Evolutionary conservation across 2,329 filamentous ascomycete genomes (phyloP).

Genomic region (Chaetomium sp.): DNA sequence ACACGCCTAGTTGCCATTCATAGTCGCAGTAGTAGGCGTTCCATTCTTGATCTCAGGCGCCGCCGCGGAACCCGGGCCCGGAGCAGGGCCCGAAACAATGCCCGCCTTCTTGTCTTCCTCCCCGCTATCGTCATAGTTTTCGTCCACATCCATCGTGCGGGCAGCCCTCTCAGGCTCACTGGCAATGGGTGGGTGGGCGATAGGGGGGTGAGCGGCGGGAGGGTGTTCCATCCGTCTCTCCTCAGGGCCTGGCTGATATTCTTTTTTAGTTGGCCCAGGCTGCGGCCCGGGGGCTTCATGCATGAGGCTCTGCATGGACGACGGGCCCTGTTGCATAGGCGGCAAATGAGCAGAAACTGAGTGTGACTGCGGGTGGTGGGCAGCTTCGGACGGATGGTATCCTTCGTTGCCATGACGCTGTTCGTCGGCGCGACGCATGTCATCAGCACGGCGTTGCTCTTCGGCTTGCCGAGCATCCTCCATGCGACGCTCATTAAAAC

Average conservation of each 20-base stretch:
- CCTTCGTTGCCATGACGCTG: slow-evolving; percentile 73
- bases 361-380: slow-evolving; percentile 75
- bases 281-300: slow-evolving; percentile 55
- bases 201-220: slow-evolving; percentile 44
- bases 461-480: slow-evolving; percentile 57
- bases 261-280: slow-evolving; percentile 53
- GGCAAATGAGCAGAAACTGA: slow-evolving; percentile 61
- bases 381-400: slow-evolving; percentile 91
- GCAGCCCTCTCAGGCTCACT: slow-evolving; percentile 82
- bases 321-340: slow-evolving; percentile 63
- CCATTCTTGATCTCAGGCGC: slow-evolving; percentile 57
- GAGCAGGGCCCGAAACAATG: slow-evolving; percentile 43
- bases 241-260: slow-evolving; percentile 50
- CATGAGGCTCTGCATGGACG: slow-evolving; percentile 55
- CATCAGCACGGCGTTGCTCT: slow-evolving; percentile 62
- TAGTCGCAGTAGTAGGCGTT: slow-evolving; percentile 51
- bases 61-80: slow-evolving; percentile 51
- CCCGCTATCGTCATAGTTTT: slow-evolving; percentile 93
- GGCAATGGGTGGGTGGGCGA: slow-evolving; percentile 51
- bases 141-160: slow-evolving; percentile 94
- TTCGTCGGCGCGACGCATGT: slow-evolving; percentile 59
- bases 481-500: slow-evolving; percentile 65
- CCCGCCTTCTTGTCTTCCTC: slow-evolving; percentile 75
- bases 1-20: slow-evolving; percentile 46
- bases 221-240: slow-evolving; percentile 58